Percentiles rank a stretch among this genome's conserved stretches.
These are phyloP conservation scores for Salvia hispanica DNA, from an alignment of 257 asterid species.

Conservation along the genomic window DNA sequence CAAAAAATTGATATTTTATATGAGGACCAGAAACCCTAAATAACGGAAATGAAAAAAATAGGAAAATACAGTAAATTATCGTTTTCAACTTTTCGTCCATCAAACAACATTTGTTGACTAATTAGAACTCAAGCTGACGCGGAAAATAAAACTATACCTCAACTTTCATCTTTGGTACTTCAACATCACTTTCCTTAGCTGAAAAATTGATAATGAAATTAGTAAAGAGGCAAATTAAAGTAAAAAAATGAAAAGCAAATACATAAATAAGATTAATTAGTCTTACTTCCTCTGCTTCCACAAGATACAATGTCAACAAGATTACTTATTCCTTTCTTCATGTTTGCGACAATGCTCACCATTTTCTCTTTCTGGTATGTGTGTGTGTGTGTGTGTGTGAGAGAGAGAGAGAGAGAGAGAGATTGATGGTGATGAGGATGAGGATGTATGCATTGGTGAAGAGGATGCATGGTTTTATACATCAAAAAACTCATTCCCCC, in stretches of 20 bases:
- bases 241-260: not conserved
- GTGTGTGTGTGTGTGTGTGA: not conserved
- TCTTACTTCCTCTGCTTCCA: slow-evolving; percentile 26
- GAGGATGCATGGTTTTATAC: not conserved
- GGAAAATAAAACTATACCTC: slow-evolving; percentile 11
- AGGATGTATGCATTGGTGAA: too few species aligned
- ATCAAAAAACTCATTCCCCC: not conserved
- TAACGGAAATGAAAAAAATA: too few species aligned
- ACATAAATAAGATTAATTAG: not conserved
- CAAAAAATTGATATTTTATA: not conserved
- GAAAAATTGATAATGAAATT: not conserved
- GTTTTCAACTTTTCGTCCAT: too few species aligned
- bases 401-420: not conserved
- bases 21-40: too few species aligned
- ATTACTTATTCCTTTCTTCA: slow-evolving; percentile 28
- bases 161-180: slow-evolving; percentile 18
- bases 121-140: not conserved
- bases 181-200: slow-evolving; percentile 28
- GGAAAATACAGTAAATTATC: too few species aligned
- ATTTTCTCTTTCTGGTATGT: not conserved
- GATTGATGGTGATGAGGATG: not conserved
- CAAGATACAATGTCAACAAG: slow-evolving; percentile 31
- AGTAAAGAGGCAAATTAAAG: not conserved
- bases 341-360: slow-evolving; percentile 20
- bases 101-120: too few species aligned